Conservation (phyloP, 179 eudicot genomes). For the Vitellaria paradoxa region DNA sequence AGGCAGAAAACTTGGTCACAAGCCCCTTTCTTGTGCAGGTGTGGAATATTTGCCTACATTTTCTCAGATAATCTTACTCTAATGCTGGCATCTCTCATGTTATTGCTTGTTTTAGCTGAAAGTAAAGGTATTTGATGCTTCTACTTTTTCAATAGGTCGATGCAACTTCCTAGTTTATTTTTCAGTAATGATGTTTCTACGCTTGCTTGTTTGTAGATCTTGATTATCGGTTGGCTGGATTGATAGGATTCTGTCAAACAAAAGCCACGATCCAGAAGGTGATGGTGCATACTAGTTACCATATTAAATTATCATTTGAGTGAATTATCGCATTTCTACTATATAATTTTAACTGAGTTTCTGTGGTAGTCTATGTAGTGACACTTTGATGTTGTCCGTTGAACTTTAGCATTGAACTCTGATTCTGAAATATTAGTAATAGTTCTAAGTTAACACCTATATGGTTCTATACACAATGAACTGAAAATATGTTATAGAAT, state of each 20-base stretch:
- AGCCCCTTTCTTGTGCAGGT: slow-evolving; percentile 34
- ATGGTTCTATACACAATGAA: neutral
- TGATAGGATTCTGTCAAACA: slow-evolving; percentile 34
- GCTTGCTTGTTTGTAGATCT: slow-evolving; percentile 37
- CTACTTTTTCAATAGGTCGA: neutral
- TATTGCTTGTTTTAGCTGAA: slow-evolving; percentile 50
- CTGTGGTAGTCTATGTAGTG: too few species aligned
- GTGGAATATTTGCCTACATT: slow-evolving; percentile 37
- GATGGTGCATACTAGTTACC: neutral
- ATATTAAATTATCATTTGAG: neutral
- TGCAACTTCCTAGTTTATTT: neutral
- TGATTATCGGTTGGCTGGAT: slow-evolving; percentile 32
- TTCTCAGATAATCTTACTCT: slow-evolving; percentile 37
- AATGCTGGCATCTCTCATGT: slow-evolving; percentile 44
- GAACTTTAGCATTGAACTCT: neutral
- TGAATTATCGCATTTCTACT: neutral
- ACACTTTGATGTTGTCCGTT: neutral
- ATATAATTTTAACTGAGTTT: neutral
- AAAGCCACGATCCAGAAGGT: slow-evolving; percentile 25
- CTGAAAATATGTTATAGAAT: neutral
- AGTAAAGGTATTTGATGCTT: slow-evolving; percentile 32
- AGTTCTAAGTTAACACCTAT: neutral
- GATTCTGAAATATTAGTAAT: neutral
- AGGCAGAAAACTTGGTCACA: slow-evolving; percentile 7
- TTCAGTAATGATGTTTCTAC: neutral